Evolutionary conservation across 2,329 filamentous ascomycete genomes (phyloP), one percentile per base, ranked within the genome.

Genomic region (Venturia asperata): DNA sequence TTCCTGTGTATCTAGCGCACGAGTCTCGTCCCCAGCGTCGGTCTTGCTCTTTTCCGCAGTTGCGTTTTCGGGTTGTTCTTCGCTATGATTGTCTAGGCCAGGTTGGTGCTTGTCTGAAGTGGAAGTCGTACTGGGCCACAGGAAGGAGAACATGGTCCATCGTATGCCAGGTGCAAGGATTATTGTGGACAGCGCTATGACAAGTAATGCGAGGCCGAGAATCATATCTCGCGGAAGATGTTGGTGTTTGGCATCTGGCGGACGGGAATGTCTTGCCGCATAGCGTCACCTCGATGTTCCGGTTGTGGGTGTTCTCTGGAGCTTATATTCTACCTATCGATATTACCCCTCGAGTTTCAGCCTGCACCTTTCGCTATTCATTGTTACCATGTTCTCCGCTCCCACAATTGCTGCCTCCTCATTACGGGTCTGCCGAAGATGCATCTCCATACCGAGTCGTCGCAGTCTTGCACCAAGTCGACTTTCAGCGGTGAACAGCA

Each of bases 71-170:
- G 17, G 1, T 15, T 58, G 52, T 37, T 55, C 49, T 34, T 58
- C 52, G 52, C 5, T 34, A 37, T 58, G 19, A 19, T 4, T 19
- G 6, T 58, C 27, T 37, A 27, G 17, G 52, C 30, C 30, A 3
- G 52, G 9, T 37, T 37, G 52, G 30, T 58, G 37, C 52, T 80
- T 79, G 1, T 78, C 78, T 6, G 74, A 80, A n/a, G 75, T 78
- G 5, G 77, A 72, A 21, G 78, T 82, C 6, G 60, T 30, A 45
- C 19, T 61, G 15, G 37, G 37, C 39, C 60, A 34, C n/a, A 63
- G 13, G 17, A 63, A 63, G n/a, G 62, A 63, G 34, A 63, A 63
- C 62, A 63, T 63, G 27, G 24, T 63, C 43, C 43, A 52, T 63
- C n/a, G 39, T 55, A 52, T 49, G 11, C n/a, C 24, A 17, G 37